Base-by-base conservation (phyloP, 179 eudicot genomes). In the Gypsophila paniculata region DNA sequence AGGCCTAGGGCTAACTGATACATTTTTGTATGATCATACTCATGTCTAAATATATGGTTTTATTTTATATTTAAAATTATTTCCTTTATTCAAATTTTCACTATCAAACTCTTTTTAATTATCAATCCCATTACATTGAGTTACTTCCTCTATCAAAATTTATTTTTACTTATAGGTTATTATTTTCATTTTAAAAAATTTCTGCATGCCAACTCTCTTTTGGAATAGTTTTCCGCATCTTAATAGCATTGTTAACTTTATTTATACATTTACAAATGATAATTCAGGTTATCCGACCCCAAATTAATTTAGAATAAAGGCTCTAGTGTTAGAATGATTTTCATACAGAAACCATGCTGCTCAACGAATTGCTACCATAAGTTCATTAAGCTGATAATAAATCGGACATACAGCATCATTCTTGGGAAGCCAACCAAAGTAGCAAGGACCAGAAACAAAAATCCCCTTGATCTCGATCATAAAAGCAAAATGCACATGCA, bases 341-440 rank as follows among this genome's bases (percentile, higher is more conserved):
- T 5, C 34, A 38, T 21, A 21, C 21, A 10, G 19, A 22, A 21
- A 46, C 9, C 19, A 46, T 65, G 54, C 11, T 44, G 69, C 18
- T 44, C 5, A 46, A 13, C n/a, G 21, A 65, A 65, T 65, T 42
- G n/a, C 9, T 6, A 9, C 52, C 44, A 36, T 3, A 29, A 23
- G 18, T 46, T 29, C 75, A 62, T 34, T 54, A 29, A 63, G 9
- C n/a, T n/a, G n/a, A n/a, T n/a, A n/a, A n/a, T n/a, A n/a, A n/a
- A n/a, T n/a, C n/a, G n/a, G n/a, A n/a, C n/a, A n/a, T n/a, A n/a
- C n/a, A n/a, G n/a, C 18, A 7, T 15, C 26, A 17, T 6, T 42
- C 17, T 8, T 8, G 26, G 2, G 15, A 36, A 21, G 7, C 19
- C 25, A 22, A 19, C 15, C 68, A 49, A 53, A 42, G 44, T 2